These are phyloP conservation scores for Phytopythium montanum DNA, from an alignment of 352 stramenopile genomes.

Conservation along the genomic window DNA sequence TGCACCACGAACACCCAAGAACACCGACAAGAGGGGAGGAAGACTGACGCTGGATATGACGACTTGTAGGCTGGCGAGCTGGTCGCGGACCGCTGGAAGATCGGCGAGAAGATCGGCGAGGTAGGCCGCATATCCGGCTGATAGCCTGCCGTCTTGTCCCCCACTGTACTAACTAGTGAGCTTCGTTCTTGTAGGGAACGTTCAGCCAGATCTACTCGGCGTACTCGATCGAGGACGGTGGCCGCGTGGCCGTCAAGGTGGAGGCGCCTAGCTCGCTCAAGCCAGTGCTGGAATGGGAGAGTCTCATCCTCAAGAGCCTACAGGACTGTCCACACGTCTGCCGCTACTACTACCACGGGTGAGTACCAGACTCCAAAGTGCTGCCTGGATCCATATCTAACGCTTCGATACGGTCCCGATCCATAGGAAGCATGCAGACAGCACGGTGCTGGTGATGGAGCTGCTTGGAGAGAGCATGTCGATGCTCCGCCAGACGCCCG, in stretches of 20 bases:
- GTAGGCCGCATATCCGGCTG: constrained; percentile 10
- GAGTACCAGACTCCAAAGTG: not conserved
- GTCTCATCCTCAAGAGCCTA: constrained; percentile 80
- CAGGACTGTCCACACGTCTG: constrained; percentile 83
- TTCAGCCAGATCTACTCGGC: constrained; percentile 90
- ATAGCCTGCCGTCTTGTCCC: not conserved
- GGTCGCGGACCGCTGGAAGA: constrained; percentile 77
- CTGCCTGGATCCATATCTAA: constrained; percentile 4
- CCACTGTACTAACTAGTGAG: not conserved
- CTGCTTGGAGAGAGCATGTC: constrained; percentile 87
- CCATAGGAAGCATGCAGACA: constrained; percentile 71
- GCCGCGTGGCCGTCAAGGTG: constrained; percentile 84
- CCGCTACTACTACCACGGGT: constrained; percentile 82
- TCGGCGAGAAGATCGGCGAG: constrained; percentile 88
- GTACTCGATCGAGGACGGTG: constrained; percentile 64
- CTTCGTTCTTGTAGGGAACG: constrained; percentile 37
- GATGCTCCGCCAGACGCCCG: constrained; percentile 75
- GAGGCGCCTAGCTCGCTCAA: constrained; percentile 84
- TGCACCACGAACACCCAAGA: not conserved
- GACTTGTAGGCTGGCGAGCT: constrained; percentile 69
- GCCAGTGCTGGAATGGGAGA: constrained; percentile 87
- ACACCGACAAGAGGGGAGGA: not conserved
- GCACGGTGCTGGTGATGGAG: constrained; percentile 87
- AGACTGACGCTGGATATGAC: not conserved
- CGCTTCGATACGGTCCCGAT: not conserved